Evolutionary conservation across 768 basidiomycete species (phyloP).

Genomic region (Phylloporus sp.): DNA sequence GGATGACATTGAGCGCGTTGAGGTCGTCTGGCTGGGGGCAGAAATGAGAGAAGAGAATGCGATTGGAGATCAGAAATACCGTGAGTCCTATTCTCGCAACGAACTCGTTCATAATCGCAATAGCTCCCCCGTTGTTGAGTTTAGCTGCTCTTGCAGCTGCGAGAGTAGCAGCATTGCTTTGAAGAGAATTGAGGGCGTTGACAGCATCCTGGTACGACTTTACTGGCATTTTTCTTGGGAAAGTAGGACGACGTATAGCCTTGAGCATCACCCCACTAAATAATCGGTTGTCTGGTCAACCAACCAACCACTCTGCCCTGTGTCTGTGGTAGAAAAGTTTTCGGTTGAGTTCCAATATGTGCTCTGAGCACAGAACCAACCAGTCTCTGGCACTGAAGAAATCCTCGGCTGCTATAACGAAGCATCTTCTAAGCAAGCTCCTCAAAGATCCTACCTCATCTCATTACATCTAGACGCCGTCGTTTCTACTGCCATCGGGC

Average conservation of each 20-base stretch:
- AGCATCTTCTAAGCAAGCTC: slow-evolving; percentile 58
- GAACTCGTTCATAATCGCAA: slow-evolving; percentile 90
- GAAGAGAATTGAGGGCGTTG: slow-evolving; percentile 69
- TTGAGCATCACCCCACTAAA: background rate
- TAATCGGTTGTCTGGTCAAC: slow-evolving; percentile 16
- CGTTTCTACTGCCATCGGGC: slow-evolving; percentile 62
- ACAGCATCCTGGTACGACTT: slow-evolving; percentile 69
- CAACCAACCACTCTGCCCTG: too few species aligned
- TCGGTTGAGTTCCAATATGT: too few species aligned
- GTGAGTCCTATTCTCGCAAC: slow-evolving; percentile 80
- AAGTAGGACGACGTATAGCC: background rate
- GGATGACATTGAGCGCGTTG: slow-evolving; percentile 86
- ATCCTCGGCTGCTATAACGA: slow-evolving; percentile 48
- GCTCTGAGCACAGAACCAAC: slow-evolving; percentile 23
- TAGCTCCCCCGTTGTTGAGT: slow-evolving; percentile 50
- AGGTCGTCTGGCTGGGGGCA: slow-evolving; percentile 67
- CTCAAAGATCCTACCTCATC: slow-evolving; percentile 4
- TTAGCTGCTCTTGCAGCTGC: slow-evolving; percentile 79
- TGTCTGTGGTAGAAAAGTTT: too few species aligned
- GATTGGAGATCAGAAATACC: slow-evolving; percentile 41
- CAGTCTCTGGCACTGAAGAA: slow-evolving; percentile 25
- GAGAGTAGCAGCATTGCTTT: slow-evolving; percentile 91
- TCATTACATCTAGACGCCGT: slow-evolving; percentile 46
- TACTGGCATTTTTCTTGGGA: slow-evolving; percentile 46
- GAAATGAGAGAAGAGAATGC: slow-evolving; percentile 11